phyloP scores from a whole-genome alignment of 2,329 filamentous ascomycete species.

The Stachybotrys echinatus region DNA sequence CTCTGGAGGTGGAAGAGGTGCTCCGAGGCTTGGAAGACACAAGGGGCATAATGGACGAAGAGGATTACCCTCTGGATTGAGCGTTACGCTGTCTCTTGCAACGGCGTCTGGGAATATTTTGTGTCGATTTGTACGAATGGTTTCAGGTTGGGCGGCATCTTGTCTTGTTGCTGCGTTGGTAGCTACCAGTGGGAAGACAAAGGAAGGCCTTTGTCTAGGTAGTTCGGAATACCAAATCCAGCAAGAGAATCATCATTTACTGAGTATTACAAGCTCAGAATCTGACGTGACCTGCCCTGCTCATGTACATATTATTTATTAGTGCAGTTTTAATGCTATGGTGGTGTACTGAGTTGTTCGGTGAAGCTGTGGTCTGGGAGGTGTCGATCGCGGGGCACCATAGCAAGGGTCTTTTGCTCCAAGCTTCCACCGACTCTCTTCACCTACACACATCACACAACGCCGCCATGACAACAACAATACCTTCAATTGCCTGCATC shows the following conservation, averaged over 20 bases:
- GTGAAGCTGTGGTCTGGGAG: neutral
- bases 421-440: neutral
- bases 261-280: too few relatives aligned
- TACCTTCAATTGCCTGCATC: slow-evolving; percentile 85
- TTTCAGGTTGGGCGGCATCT: too few relatives aligned
- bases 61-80: slow-evolving; percentile 27
- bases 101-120: neutral
- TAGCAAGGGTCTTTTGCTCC: neutral
- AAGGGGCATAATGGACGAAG: slow-evolving; percentile 44
- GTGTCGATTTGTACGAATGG: neutral
- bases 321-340: too few relatives aligned
- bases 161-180: too few relatives aligned
- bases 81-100: neutral
- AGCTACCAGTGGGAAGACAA: too few relatives aligned
- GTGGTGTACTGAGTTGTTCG: too few relatives aligned
- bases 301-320: too few relatives aligned
- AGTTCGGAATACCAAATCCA: too few relatives aligned
- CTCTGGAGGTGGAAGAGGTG: slow-evolving; percentile 67
- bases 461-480: slow-evolving; percentile 50
- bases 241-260: too few relatives aligned
- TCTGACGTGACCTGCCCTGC: too few relatives aligned
- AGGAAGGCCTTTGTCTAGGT: too few relatives aligned
- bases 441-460: neutral
- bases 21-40: slow-evolving; percentile 62
- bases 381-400: neutral